Conservation (phyloP, 108 stramenopile species). For the Cylindrotheca fusiformis region DNA sequence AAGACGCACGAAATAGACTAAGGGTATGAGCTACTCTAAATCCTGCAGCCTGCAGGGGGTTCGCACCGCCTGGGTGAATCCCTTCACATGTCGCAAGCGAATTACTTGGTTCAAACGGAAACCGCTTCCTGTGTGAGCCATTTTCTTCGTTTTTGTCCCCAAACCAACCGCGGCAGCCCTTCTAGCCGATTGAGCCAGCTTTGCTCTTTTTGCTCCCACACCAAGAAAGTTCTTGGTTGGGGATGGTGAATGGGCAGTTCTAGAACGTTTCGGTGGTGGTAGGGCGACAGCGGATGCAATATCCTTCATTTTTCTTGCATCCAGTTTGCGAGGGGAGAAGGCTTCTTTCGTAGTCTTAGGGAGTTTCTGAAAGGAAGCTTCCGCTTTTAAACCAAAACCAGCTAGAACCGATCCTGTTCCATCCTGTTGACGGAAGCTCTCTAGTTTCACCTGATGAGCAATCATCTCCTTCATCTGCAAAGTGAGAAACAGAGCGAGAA, state of each 20-base stretch:
- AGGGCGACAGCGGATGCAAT: neutral
- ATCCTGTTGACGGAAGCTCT: slow-evolving; percentile 49
- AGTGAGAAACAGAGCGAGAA: neutral
- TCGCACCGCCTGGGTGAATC: slow-evolving; percentile 82
- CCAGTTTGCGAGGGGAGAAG: neutral
- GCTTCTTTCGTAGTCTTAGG: neutral
- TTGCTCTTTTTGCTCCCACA: slow-evolving; percentile 56
- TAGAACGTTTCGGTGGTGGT: neutral
- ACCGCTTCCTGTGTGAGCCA: slow-evolving; percentile 76
- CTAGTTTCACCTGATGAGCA: slow-evolving; percentile 59
- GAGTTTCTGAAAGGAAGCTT: neutral
- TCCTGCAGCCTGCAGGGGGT: slow-evolving; percentile 63
- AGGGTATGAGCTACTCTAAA: slow-evolving; percentile 16
- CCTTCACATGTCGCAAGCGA: slow-evolving; percentile 81
- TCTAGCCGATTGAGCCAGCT: slow-evolving; percentile 56
- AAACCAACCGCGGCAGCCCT: slow-evolving; percentile 63
- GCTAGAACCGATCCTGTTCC: neutral
- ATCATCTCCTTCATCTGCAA: slow-evolving; percentile 56
- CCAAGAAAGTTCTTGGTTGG: slow-evolving; percentile 59
- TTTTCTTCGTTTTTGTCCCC: slow-evolving; percentile 51
- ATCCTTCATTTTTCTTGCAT: neutral
- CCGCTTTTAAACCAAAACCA: neutral
- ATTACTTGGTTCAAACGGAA: slow-evolving; percentile 59
- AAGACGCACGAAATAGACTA: neutral
- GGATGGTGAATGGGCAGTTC: neutral